phyloP scores from a whole-genome alignment of 1,284 basidiomycete genomes.

The Boletus albobrunnescens region DNA sequence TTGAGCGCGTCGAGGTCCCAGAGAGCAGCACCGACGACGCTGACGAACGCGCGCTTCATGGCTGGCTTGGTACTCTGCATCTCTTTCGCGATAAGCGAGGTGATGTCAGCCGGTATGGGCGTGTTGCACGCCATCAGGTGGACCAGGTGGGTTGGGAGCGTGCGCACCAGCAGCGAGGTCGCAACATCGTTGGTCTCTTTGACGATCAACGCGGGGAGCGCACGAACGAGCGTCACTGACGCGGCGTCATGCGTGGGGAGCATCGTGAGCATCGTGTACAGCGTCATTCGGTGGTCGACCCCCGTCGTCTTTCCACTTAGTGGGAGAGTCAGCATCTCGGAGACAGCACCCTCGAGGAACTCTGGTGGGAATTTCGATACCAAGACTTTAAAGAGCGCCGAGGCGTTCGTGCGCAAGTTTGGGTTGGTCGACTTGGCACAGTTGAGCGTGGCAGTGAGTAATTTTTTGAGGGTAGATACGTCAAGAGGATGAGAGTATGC shows the following conservation, averaged over 20 bases:
- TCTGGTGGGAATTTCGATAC: slow-evolving; percentile 34
- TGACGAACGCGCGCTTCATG: slow-evolving; percentile 50
- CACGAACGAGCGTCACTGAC: slow-evolving; percentile 54
- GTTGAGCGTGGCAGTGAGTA: slow-evolving; percentile 65
- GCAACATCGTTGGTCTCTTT: slow-evolving; percentile 79
- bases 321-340: slow-evolving; percentile 69
- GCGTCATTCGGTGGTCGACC: slow-evolving; percentile 77
- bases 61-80: slow-evolving; percentile 55
- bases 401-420: slow-evolving; percentile 55
- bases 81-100: slow-evolving; percentile 60
- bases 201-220: slow-evolving; percentile 55
- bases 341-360: slow-evolving; percentile 44
- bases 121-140: slow-evolving; percentile 43
- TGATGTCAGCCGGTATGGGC: slow-evolving; percentile 42
- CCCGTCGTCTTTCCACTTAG: slow-evolving; percentile 82
- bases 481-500: slow-evolving; percentile 56
- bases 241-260: slow-evolving; percentile 50
- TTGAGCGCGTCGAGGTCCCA: slow-evolving; percentile 38
- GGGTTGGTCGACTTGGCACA: slow-evolving; percentile 77
- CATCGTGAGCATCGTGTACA: slow-evolving; percentile 72
- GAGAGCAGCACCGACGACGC: slow-evolving; percentile 49
- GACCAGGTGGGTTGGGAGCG: slow-evolving; percentile 58
- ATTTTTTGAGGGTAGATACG: slow-evolving; percentile 52
- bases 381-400: slow-evolving; percentile 60
- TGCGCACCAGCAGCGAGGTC: slow-evolving; percentile 48